Percentiles rank a stretch among this genome's conserved stretches.
Conservation (phyloP, 1,139 yeast species). For the Candida buenavistaensis region DNA sequence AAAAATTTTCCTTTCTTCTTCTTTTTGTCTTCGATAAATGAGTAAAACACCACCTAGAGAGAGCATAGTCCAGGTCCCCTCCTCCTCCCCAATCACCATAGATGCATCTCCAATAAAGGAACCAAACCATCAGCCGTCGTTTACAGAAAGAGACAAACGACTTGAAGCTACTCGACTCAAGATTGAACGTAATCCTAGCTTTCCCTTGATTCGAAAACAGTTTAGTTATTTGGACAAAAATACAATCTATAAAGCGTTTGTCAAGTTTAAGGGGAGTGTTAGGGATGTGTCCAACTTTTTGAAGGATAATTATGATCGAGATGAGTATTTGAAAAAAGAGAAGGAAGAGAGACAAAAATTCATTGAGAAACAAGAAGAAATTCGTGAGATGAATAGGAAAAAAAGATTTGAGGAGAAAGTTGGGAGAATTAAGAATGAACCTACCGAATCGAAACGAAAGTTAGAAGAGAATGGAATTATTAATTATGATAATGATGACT, state of each 20-base stretch:
- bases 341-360: conserved; percentile 17
- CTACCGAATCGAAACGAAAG: no score
- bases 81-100: conserved; percentile 36
- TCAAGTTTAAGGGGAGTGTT: conserved; percentile 56
- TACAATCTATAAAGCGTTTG: conserved; percentile 61
- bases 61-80: conserved; percentile 35
- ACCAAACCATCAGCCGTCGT: conserved; percentile 12
- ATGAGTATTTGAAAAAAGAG: conserved; percentile 26
- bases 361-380: conserved; percentile 20
- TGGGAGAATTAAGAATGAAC: conserved; percentile 15
- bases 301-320: conserved; percentile 32
- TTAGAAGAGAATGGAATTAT: no score
- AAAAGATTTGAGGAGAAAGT: conserved; percentile 17
- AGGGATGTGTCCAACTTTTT: conserved; percentile 56
- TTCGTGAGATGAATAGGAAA: conserved; percentile 14
- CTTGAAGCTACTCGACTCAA: conserved; percentile 41
- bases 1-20: no score
- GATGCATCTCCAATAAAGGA: conserved; percentile 24
- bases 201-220: conserved; percentile 47
- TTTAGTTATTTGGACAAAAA: conserved; percentile 49
- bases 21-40: no score
- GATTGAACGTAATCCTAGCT: conserved; percentile 44
- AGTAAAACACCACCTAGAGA: no score
- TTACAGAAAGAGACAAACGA: conserved; percentile 21
- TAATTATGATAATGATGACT: no score